Base-by-base conservation (phyloP, 805 yeast genomes). In the Wickerhamiella domercqiae region DNA sequence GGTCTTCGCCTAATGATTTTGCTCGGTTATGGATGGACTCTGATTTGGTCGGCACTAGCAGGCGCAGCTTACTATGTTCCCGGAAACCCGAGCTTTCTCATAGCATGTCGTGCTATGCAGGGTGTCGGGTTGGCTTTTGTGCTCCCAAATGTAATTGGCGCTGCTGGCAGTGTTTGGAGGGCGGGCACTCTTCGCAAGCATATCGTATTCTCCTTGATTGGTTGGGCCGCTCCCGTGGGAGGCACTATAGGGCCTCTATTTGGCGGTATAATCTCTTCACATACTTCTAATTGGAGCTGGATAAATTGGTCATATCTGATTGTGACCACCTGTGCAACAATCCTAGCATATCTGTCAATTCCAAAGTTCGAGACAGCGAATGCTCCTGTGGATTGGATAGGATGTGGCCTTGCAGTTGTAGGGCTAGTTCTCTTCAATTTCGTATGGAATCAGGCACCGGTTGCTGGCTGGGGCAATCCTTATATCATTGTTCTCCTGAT, bases 391-490 rank as follows among this genome's bases (percentile, higher is more conserved):
- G 83, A 82, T 18, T 62, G 66, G 57, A 39, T 55, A 5, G 83
- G 83, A n/a, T 60, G 77, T 0, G 14, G 57, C 0, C 41, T 70
- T 11, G 86, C 81, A 3, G 67, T 78, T 3, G 40, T 58, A 4
- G 82, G 81, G 0, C 54, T 80, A 34, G 63, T 77, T 2, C 51
- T 79, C 24, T 62, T 80, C 52, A 78, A 75, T 46, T 73, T 78
- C 51, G 71, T 71, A 2, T 72, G 82, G 73, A 78, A 75, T 47
- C 84, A 80, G 52, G 87, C 78, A 2, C 81, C 87, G 0, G 64
- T 68, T 4, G 75, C 61, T 2, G 82, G 86, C 16, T 79, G 87
- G 87, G 47, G 55, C 7, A 51, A 50, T 2, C 66, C 75, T 1
- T 78, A 78, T 45, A 67, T 75, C 30, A 60, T 78, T 0, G 19